Percentiles rank a stretch among this genome's conserved stretches.
These are phyloP conservation scores for Capsicum pubescens DNA, from an alignment of 257 asterid genomes.

Conservation along the genomic window DNA sequence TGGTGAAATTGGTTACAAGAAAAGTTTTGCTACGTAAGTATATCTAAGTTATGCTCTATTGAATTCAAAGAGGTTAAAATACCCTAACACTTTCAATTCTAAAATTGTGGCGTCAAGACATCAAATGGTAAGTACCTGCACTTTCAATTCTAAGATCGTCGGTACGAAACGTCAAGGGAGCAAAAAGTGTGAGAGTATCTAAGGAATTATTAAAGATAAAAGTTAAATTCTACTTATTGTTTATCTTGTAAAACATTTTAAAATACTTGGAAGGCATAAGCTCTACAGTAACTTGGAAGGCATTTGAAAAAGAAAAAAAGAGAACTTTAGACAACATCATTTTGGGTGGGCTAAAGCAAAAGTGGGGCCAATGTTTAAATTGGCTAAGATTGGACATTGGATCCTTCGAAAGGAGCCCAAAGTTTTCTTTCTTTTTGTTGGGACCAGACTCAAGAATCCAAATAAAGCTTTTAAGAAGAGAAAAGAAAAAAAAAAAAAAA, in stretches of 20 bases:
- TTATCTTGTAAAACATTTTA: neutral
- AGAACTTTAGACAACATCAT: neutral
- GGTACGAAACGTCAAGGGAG: too few species aligned
- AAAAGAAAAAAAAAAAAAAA: neutral
- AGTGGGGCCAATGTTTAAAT: neutral
- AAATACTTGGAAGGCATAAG: neutral
- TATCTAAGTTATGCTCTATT: neutral
- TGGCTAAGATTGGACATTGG: neutral
- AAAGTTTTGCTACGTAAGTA: neutral
- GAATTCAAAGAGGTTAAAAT: too few species aligned
- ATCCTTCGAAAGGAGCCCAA: slow-evolving; percentile 7
- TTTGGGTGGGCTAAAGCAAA: neutral
- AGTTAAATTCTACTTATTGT: neutral
- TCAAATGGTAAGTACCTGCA: too few species aligned
- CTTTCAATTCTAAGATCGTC: too few species aligned
- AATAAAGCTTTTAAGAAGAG: neutral
- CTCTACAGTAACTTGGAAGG: too few species aligned
- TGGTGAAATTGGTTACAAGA: neutral
- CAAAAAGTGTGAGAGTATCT: too few species aligned
- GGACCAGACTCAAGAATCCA: neutral
- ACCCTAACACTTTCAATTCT: too few species aligned
- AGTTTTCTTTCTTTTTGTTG: neutral
- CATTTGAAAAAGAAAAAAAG: neutral
- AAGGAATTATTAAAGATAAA: neutral
- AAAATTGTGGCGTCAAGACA: too few species aligned